phyloP scores from a whole-genome alignment of 1,284 basidiomycete genomes.

The Puccinia horiana region DNA sequence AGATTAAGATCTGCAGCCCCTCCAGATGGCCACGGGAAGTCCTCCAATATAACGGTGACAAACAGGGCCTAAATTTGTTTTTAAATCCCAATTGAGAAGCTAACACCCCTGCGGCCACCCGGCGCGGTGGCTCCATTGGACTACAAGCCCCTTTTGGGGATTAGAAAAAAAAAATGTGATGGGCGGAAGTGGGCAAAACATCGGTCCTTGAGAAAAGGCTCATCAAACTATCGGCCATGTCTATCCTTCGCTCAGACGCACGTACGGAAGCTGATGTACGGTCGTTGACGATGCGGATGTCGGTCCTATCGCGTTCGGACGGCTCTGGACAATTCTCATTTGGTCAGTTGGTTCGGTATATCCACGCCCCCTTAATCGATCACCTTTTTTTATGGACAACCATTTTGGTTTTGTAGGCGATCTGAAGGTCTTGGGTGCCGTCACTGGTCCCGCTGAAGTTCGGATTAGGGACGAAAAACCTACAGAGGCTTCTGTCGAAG shows the following conservation, averaged over 20 bases:
- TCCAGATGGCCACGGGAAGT: too few relatives aligned
- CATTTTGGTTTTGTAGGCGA: slow-evolving; percentile 56
- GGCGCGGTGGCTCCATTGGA: too few relatives aligned
- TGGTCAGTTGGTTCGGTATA: slow-evolving; percentile 1
- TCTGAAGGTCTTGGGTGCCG: slow-evolving; percentile 59
- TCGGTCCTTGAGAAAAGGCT: too few relatives aligned
- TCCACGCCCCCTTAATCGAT: not conserved
- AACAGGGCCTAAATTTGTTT: too few relatives aligned
- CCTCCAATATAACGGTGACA: too few relatives aligned
- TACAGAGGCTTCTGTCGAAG: slow-evolving; percentile 63
- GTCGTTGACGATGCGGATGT: slow-evolving; percentile 31
- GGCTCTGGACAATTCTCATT: slow-evolving; percentile 40
- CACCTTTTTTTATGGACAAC: not conserved
- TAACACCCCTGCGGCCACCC: too few relatives aligned
- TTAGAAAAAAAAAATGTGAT: too few relatives aligned
- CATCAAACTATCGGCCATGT: too few relatives aligned
- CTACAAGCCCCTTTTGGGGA: too few relatives aligned
- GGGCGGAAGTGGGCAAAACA: not conserved
- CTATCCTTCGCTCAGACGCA: slow-evolving; percentile 32
- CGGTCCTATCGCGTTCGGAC: slow-evolving; percentile 25
- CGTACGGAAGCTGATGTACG: slow-evolving; percentile 36
- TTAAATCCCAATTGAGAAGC: too few relatives aligned
- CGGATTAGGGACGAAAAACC: slow-evolving; percentile 63
- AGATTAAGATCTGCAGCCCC: too few relatives aligned
- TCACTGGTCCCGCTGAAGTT: slow-evolving; percentile 64